phyloP scores from a whole-genome alignment of 208 protist species.

The Leishmania martiniquensis region DNA sequence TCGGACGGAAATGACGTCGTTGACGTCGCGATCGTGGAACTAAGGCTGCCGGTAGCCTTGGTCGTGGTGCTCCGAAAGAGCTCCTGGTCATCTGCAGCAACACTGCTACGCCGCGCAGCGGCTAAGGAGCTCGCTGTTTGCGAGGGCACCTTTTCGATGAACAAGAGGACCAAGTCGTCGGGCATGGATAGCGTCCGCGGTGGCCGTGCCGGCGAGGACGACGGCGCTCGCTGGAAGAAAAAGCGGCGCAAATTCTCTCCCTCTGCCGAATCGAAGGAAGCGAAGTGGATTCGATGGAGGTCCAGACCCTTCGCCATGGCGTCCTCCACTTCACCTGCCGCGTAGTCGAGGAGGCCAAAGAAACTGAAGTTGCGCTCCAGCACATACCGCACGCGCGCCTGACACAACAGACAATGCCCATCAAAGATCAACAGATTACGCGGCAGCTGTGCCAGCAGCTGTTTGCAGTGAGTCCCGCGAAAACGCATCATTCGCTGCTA shows the following conservation, averaged over 20 bases:
- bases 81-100: slow-evolving; percentile 21
- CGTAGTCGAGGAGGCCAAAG: slow-evolving; percentile 57
- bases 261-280: slow-evolving; percentile 60
- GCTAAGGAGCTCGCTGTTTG: slow-evolving; percentile 45
- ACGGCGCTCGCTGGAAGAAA: slow-evolving; percentile 32
- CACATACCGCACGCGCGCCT: slow-evolving; percentile 69
- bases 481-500: slow-evolving; percentile 30
- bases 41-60: neutral
- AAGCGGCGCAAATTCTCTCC: slow-evolving; percentile 48
- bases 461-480: slow-evolving; percentile 37
- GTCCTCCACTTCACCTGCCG: slow-evolving; percentile 21
- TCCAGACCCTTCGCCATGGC: slow-evolving; percentile 46
- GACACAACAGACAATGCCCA: slow-evolving; percentile 77
- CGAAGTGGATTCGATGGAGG: slow-evolving; percentile 66
- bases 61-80: slow-evolving; percentile 15
- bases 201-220: neutral
- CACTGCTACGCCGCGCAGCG: slow-evolving; percentile 10
- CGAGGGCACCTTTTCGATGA: slow-evolving; percentile 79
- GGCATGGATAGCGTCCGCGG: slow-evolving; percentile 20
- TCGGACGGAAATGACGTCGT: neutral
- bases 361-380: slow-evolving; percentile 89
- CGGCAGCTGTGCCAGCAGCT: slow-evolving; percentile 65
- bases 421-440: slow-evolving; percentile 84
- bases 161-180: slow-evolving; percentile 60
- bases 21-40: neutral